Evolutionary conservation across 73 alveolate genomes (phyloP).

Genomic region (Effrenium voratum): DNA sequence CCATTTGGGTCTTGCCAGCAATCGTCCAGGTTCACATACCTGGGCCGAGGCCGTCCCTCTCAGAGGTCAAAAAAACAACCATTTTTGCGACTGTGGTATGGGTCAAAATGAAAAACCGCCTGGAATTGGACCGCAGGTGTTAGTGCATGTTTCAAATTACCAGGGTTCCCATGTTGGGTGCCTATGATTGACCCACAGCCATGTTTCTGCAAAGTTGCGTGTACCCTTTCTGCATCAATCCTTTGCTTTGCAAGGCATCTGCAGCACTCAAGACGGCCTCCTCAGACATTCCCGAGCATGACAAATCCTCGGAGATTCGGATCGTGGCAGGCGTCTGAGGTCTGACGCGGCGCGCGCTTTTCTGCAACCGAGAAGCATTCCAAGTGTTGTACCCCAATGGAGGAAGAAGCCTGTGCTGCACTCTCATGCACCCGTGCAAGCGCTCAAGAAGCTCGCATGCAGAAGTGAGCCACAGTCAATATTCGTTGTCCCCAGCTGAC

Average conservation of each 20-base stretch:
- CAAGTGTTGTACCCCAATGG: conserved; percentile 98
- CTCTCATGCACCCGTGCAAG: no score
- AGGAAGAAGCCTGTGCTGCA: conserved; percentile 94
- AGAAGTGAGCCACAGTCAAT: no score
- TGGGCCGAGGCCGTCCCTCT: no score
- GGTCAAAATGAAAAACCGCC: no score
- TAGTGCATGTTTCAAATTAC: no score
- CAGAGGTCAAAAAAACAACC: no score
- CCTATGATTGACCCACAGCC: no score
- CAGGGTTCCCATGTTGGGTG: no score
- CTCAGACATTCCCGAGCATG: conserved; percentile 96
- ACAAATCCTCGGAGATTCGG: conserved; percentile 90
- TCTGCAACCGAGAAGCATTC: conserved; percentile 94
- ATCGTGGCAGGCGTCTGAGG: not conserved
- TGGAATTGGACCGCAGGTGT: no score
- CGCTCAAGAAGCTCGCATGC: no score
- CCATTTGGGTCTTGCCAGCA: conserved; percentile 95
- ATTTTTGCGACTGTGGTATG: no score
- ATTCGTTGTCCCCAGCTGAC: no score
- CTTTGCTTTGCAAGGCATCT: conserved; percentile 95
- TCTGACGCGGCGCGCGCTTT: not conserved
- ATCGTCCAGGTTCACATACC: conserved; percentile 97
- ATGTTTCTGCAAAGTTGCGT: not conserved
- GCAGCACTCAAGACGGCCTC: conserved; percentile 95
- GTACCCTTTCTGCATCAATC: conserved; percentile 96